Conservation (phyloP, 164 flowering plant genomes). For the Vitis riparia region DNA sequence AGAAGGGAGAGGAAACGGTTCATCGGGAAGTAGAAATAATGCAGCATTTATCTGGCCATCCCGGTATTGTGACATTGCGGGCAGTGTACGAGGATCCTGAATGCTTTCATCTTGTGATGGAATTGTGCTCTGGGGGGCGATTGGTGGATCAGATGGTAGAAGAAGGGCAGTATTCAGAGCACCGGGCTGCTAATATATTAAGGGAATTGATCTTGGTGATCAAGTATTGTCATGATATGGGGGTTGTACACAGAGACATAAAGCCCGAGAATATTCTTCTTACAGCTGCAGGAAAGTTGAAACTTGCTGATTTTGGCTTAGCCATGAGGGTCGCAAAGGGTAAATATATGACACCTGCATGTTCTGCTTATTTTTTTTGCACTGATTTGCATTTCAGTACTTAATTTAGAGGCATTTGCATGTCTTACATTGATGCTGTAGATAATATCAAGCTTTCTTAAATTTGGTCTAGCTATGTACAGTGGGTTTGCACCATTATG, state of each 20-base stretch:
- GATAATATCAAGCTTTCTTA: too few species aligned
- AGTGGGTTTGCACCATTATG: too few species aligned
- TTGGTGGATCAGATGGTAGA: slow-evolving; percentile 77
- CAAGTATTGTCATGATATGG: slow-evolving; percentile 99
- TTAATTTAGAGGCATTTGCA: neutral
- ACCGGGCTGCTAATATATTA: slow-evolving; percentile 69
- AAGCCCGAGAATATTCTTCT: slow-evolving; percentile 96
- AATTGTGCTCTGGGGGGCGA: slow-evolving; percentile 84
- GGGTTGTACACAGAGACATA: slow-evolving; percentile 91
- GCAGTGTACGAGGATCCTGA: slow-evolving; percentile 85
- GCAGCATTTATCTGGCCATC: slow-evolving; percentile 96
- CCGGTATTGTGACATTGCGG: slow-evolving; percentile 79
- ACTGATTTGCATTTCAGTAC: neutral
- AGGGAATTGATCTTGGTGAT: slow-evolving; percentile 76
- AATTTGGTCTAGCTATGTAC: too few species aligned
- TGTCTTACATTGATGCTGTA: too few species aligned
- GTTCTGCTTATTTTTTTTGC: neutral
- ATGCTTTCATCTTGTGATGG: slow-evolving; percentile 91
- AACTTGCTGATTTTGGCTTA: slow-evolving; percentile 95
- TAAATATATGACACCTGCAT: slow-evolving; percentile 15
- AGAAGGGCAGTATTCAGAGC: slow-evolving; percentile 66
- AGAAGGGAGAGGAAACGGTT: slow-evolving; percentile 82
- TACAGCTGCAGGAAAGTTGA: slow-evolving; percentile 69
- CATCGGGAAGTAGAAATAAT: slow-evolving; percentile 96
- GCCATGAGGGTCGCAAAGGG: slow-evolving; percentile 85